Evolutionary conservation across 176 grass and related monocot species (phyloP), one percentile per base, ranked within the genome.

Genomic region (Cenchrus fungigraminus): DNA sequence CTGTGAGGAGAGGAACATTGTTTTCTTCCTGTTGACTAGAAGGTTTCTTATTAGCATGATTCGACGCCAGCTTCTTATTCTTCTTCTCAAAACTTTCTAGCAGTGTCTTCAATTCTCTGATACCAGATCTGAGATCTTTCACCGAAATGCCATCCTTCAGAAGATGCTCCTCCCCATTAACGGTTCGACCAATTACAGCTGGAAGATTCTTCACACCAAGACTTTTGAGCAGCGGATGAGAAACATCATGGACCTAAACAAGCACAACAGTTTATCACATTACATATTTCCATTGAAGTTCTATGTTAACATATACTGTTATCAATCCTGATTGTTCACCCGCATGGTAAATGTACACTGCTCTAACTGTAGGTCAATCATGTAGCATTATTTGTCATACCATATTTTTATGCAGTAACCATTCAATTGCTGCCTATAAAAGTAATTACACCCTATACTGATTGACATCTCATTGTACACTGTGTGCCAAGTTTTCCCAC

Each of bases 21-120:
- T 82, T 87, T 68, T 53, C 79, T 58, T 65, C 78, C 5, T 12
- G 52, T 55, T 65, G 45, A 76, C 73, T 84, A 4, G 73, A 69
- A 79, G 86, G 32, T 82, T 92, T 94, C 78, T 88, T 94, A 42
- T 89, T 78, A 60, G 86, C 79, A 65, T 91, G 81, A 19, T 82
- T 81, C 6, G 87, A 87, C 0, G 79, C 71, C 22, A 88, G 65
- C 63, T 90, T 94, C 83, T 90, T 94, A 75, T 95, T 98, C 81
- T 94, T 91, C 74, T 92, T 95, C 78, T 98, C 91, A 7, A 98
- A 98, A 85, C 49, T 92, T 79, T 95, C 88, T 9, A 98, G 78
- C 59, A 95, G 51, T 2, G 60, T 77, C 73, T 88, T 91, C 77
- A 95, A 86, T 31, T 95, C 97, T 46, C 83, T 78, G 47, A 94